phyloP scores from a whole-genome alignment of 306 rosid species.

The Prunus mongolica region DNA sequence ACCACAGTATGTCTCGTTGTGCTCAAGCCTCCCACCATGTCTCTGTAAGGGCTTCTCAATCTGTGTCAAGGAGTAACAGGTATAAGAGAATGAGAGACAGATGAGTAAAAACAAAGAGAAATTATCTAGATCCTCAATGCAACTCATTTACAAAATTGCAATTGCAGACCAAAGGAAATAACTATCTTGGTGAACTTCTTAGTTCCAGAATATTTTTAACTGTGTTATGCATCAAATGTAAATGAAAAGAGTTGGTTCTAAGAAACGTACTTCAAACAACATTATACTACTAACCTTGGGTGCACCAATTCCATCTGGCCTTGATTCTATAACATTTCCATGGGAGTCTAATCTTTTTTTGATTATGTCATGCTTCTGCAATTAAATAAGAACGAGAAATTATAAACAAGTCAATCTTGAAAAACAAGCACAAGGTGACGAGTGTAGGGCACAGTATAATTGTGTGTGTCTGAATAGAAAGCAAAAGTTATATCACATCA shows the following conservation, averaged over 20 bases:
- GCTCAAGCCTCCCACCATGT: slow-evolving; percentile 99
- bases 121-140: neutral
- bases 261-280: neutral
- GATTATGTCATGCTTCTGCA: slow-evolving; percentile 88
- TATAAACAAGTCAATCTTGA: neutral
- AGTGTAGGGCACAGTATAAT: neutral
- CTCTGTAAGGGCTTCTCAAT: slow-evolving; percentile 88
- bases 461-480: neutral
- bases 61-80: slow-evolving; percentile 39
- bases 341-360: slow-evolving; percentile 85
- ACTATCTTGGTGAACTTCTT: neutral
- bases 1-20: slow-evolving; percentile 96
- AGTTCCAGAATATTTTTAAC: neutral
- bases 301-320: slow-evolving; percentile 88
- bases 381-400: slow-evolving; percentile 9
- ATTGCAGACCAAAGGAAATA: neutral
- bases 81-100: slow-evolving; percentile 15
- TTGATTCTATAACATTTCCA: slow-evolving; percentile 86
- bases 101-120: slow-evolving; percentile 9
- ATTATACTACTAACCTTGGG: slow-evolving; percentile 58
- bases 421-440: neutral
- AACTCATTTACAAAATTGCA: neutral
- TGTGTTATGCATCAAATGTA: neutral
- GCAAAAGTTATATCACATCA: slow-evolving; percentile 6
- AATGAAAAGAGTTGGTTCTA: neutral